Evolutionary conservation across 2,329 filamentous ascomycete species (phyloP).

Genomic region (Apiospora pterosperma): DNA sequence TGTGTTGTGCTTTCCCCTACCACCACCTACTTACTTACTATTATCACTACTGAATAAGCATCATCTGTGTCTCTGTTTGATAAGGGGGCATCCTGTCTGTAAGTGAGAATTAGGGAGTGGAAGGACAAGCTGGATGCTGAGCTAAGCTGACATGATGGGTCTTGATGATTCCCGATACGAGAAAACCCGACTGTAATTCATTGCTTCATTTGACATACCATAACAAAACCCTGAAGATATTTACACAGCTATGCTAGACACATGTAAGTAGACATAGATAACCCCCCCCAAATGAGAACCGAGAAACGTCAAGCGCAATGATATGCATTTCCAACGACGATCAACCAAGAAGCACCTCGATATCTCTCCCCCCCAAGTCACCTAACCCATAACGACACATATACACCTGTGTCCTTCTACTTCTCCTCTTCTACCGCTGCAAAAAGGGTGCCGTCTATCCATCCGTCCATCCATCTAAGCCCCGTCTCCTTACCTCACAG

Average conservation of each 20-base stretch:
- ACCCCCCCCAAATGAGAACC: neutral
- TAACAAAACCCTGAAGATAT: neutral
- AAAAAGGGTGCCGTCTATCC: neutral
- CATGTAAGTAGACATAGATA: neutral
- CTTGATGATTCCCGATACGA: neutral
- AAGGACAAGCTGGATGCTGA: neutral
- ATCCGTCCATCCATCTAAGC: neutral
- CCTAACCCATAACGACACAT: neutral
- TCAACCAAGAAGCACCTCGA: neutral
- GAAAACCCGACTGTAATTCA: neutral
- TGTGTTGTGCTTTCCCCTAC: too few relatives aligned
- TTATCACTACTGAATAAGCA: too few relatives aligned
- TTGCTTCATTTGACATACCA: neutral
- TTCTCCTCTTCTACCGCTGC: too few relatives aligned
- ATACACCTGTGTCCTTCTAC: neutral
- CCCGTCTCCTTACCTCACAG: conserved; percentile 24
- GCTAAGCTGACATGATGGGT: neutral
- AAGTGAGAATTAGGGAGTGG: neutral
- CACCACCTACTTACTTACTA: too few relatives aligned
- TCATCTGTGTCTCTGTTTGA: too few relatives aligned
- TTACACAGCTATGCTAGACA: neutral
- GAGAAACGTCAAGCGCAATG: neutral
- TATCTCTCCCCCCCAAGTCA: neutral
- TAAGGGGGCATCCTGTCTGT: too few relatives aligned
- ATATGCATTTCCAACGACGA: neutral